phyloP scores from a whole-genome alignment of 2,329 filamentous ascomycete species.

The Berkeleyomyces basicola region DNA sequence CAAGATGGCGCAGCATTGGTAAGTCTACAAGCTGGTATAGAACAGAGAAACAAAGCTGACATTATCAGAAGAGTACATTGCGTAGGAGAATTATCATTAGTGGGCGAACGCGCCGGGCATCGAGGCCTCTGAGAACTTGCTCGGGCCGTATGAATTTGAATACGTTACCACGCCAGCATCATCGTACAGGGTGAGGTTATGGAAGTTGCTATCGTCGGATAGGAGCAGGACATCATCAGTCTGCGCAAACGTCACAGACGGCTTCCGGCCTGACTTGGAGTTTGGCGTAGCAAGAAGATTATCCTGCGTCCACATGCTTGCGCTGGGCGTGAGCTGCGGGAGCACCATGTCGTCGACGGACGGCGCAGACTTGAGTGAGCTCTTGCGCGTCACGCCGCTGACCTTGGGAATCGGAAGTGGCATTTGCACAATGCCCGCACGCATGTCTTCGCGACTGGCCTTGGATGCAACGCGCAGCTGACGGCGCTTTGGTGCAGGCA shows the following conservation, averaged over 20 bases:
- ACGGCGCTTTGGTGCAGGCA: neutral
- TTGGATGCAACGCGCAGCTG: slow-evolving; percentile 11
- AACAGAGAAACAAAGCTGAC: neutral
- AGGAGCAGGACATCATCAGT: slow-evolving; percentile 11
- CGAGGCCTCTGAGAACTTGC: neutral
- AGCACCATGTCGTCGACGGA: neutral
- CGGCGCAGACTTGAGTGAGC: neutral
- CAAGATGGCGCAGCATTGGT: neutral
- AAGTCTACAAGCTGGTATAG: neutral
- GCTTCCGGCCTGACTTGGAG: slow-evolving; percentile 3
- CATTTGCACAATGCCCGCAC: neutral
- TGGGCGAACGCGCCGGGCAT: neutral
- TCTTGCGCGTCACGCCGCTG: neutral
- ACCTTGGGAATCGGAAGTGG: neutral
- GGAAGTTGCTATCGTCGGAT: slow-evolving; percentile 11
- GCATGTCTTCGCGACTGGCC: slow-evolving; percentile 11
- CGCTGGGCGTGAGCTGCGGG: slow-evolving; percentile 3
- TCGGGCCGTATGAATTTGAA: neutral
- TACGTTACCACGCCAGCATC: neutral
- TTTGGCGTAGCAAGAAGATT: neutral
- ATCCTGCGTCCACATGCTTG: slow-evolving; percentile 8
- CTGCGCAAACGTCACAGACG: slow-evolving; percentile 12
- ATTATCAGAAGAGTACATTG: neutral
- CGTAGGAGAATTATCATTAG: neutral
- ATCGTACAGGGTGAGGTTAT: slow-evolving; percentile 8